phyloP scores from a whole-genome alignment of 2,329 filamentous ascomycete species.

The Cryphonectria radicalis region DNA sequence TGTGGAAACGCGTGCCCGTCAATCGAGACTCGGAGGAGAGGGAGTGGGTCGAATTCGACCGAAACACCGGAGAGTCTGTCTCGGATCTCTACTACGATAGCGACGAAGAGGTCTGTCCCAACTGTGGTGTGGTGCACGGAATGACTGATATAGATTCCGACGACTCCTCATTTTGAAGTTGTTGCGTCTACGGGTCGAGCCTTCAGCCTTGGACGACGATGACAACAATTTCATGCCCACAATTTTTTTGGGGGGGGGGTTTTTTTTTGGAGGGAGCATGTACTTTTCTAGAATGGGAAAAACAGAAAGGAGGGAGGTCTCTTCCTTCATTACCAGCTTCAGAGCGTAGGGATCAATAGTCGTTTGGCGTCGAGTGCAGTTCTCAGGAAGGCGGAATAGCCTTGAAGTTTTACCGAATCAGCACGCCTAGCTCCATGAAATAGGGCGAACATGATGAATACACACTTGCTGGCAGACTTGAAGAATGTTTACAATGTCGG shows the following conservation, averaged over 20 bases:
- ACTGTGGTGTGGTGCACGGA: constrained; percentile 27
- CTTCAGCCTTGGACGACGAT: not conserved
- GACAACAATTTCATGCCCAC: not conserved
- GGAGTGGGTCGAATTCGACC: constrained; percentile 54
- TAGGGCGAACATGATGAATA: not conserved
- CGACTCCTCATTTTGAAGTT: not conserved
- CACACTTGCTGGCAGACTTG: not conserved
- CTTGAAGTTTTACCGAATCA: not conserved
- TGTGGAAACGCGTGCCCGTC: constrained; percentile 56
- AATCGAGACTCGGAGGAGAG: constrained; percentile 46
- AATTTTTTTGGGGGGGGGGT: too few species aligned
- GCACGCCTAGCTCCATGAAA: not conserved
- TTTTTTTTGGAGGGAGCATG: not conserved
- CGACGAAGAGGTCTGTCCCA: constrained; percentile 30
- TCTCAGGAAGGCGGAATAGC: not conserved
- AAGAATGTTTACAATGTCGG: not conserved
- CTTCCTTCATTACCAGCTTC: not conserved
- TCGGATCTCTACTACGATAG: constrained; percentile 26
- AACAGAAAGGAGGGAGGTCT: not conserved
- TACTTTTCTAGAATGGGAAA: not conserved
- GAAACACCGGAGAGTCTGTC: constrained; percentile 26
- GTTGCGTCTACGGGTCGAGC: not conserved
- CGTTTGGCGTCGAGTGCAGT: not conserved
- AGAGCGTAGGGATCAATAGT: not conserved
- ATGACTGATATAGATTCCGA: constrained; percentile 20